Evolutionary conservation across 148 eudicot species (phyloP), one percentile per base, ranked within the genome.

Genomic region (Gaultheria prostrata): DNA sequence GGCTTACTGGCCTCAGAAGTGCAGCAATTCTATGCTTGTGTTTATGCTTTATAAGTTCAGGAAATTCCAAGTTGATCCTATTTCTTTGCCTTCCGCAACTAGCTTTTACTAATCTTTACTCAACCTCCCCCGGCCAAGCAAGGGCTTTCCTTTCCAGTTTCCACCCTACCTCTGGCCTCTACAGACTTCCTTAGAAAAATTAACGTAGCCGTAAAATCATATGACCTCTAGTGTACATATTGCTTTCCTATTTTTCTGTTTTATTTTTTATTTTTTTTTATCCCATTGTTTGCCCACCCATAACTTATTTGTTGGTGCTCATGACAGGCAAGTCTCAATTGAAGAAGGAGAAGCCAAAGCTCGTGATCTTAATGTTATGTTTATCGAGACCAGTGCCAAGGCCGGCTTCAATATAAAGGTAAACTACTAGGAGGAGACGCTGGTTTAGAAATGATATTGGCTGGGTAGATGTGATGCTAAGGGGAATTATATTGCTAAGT

Each of bases 401-500:
- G 98, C 97, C 28, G 98, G 98, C 69, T 94, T 94, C 85, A 94
- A 95, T 73, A 95, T 93, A 69, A 95, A 95, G 97, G 97, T 95
- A 88, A 4, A 51, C 28, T 8, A 17, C 43, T 67, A 8, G 43
- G 75, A 65, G 43, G 18, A 39, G 43, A 39, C 4, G 7, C 7
- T 80, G 20, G 2, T 48, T 1, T 65, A 28, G 26, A 48, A 46
- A 46, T 46, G 56, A 18, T 45, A 4, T 67, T 65, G 13, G n/a
- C 83, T 15, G 35, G 35, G 28, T 28, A 28, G 49, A 28, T 56
- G 35, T 32, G 11, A 63, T 59, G 72, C 54, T 6, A 13, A 48
- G 12, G 2, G 17, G 24, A 1, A 57, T 17, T 17, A 57, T 21
- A 18, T 21, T 57, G 14, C 69, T 8, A 3, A 80, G 46, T 39